A percentile compares a stretch with the other conserved stretches of the same genome.
Conservation (phyloP, 73 alveolate species). For the Paramecium bursaria region DNA sequence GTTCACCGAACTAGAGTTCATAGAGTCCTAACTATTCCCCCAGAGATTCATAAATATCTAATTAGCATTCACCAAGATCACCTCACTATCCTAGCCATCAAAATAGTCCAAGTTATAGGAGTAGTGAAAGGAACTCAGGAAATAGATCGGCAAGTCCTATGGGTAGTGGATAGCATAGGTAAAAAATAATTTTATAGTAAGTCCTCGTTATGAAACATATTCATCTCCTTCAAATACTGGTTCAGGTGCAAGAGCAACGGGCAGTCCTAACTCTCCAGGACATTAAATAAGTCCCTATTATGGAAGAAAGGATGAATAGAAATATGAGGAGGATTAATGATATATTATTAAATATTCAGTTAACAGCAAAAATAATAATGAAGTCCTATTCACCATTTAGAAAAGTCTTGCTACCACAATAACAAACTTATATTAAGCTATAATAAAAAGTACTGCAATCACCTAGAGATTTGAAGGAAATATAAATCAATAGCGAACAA, state of each 20-base stretch:
- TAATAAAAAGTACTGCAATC: too few species aligned
- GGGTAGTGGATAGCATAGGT: slow-evolving; percentile 17
- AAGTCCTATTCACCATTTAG: too few species aligned
- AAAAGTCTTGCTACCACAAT: too few species aligned
- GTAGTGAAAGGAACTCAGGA: slow-evolving; percentile 34
- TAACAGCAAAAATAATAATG: too few species aligned
- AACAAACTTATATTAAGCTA: too few species aligned
- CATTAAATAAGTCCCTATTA: too few species aligned
- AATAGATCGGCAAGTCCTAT: slow-evolving; percentile 39
- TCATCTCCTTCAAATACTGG: slow-evolving; percentile 1
- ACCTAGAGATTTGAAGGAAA: too few species aligned
- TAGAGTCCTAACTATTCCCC: neutral
- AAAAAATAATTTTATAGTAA: neutral
- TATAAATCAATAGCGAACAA: too few species aligned
- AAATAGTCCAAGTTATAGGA: slow-evolving; percentile 42
- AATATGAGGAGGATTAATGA: too few species aligned
- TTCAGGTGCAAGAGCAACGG: neutral
- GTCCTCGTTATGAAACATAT: slow-evolving; percentile 25
- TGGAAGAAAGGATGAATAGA: too few species aligned
- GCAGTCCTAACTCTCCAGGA: slow-evolving; percentile 42
- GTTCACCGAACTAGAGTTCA: neutral
- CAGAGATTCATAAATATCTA: neutral
- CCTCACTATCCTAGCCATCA: slow-evolving; percentile 32
- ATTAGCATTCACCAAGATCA: slow-evolving; percentile 25
- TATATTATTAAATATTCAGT: too few species aligned